Base-by-base conservation (phyloP, 2,329 filamentous ascomycete genomes). In the Dactylonectria macrodidyma region DNA sequence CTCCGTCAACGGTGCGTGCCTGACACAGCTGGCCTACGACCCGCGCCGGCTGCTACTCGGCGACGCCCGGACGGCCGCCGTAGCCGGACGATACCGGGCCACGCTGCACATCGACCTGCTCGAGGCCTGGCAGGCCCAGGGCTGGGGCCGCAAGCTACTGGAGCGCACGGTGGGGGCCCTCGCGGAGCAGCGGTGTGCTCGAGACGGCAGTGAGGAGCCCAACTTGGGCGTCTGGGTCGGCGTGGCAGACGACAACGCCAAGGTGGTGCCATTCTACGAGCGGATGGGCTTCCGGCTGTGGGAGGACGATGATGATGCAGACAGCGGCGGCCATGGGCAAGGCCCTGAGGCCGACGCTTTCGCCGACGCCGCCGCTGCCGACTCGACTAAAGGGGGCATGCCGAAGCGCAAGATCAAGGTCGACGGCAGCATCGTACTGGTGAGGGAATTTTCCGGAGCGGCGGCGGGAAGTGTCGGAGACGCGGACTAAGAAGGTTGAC, bases 41-140 rank as follows among this genome's bases (percentile, higher is more conserved):
- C 74, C 81, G 36, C 70, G 75, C 56, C 81, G 81, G 79, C 73
- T 86, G 60, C 76, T 87, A 8, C 81, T 76, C 41, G 82, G 81
- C 66, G 76, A 74, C 66, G 79, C 78, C 51, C 26, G 26, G 26
- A 7, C 26, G 26, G 41, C 78, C 57, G 66, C 84, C 52, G 78
- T 74, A 16, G 12, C 64, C 70, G 24, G 71, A 46, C 59, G 69
- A 57, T 84, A 80, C 70, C 74, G 79, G 65, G 84, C 81, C 4
- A 86, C 84, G 65, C 81, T 87, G 84, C 85, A 87, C 75, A 84
- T 87, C 59, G 83, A 87, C 68, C 66, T 87, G 69, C 74, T 87
- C 62, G 79, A 79, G 33, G 73, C 65, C 64, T 84, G 74, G 71
- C 84, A 85, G 78, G 79, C 80, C 0, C 66, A 74, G 33, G 85